Evolutionary conservation across 768 basidiomycete genomes (phyloP).

Genomic region (Cubamyces lactineus): DNA sequence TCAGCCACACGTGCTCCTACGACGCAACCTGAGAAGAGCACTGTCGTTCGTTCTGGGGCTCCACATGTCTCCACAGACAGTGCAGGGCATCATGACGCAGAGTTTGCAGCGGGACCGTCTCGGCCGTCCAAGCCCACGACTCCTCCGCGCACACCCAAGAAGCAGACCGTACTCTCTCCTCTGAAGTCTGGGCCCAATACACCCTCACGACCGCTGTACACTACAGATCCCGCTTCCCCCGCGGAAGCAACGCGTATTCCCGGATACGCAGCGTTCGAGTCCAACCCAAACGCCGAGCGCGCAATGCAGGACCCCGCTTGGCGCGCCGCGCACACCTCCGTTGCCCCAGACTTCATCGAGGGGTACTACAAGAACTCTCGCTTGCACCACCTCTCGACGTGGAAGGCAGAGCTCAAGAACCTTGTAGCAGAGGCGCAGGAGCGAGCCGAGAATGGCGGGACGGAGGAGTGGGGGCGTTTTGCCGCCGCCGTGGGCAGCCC

Average conservation of each 20-base stretch:
- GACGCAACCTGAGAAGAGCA: not conserved
- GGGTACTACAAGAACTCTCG: slow-evolving; percentile 75
- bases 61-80: not conserved
- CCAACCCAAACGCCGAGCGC: slow-evolving; percentile 74
- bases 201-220: slow-evolving; percentile 35
- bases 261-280: slow-evolving; percentile 65
- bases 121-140: not conserved
- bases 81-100: too few relatives aligned
- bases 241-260: slow-evolving; percentile 54
- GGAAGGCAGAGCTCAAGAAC: slow-evolving; percentile 87
- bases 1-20: slow-evolving; percentile 1
- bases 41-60: not conserved
- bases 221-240: slow-evolving; percentile 46
- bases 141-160: slow-evolving; percentile 25
- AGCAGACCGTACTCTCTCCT: slow-evolving; percentile 16
- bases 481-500: not conserved
- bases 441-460: slow-evolving; percentile 52
- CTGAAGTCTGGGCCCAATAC: slow-evolving; percentile 10
- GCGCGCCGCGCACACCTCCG: slow-evolving; percentile 86
- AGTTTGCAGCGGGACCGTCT: slow-evolving; percentile 9
- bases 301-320: slow-evolving; percentile 85
- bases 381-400: slow-evolving; percentile 88
- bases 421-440: slow-evolving; percentile 83
- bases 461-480: slow-evolving; percentile 11
- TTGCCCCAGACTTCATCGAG: slow-evolving; percentile 84